Base-by-base conservation (phyloP, 1,139 yeast species). In the Arxiozyma slooffiae region DNA sequence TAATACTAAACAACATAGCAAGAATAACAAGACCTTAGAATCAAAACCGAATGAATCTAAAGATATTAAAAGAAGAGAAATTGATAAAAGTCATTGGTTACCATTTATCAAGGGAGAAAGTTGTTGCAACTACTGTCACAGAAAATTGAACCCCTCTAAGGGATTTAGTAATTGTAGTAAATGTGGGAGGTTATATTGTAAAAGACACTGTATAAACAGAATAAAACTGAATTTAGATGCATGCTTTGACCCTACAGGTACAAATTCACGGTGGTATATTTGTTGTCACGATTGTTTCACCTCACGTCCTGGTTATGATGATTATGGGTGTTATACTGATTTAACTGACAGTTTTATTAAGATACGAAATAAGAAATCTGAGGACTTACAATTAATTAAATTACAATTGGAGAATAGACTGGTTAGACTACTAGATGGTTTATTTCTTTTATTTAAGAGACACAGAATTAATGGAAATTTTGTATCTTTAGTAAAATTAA, bases 101-200 rank as follows among this genome's bases (percentile, higher is more conserved):
- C 52, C 46, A 40, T 50, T 26, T 20, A 24, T 37, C 1, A 46
- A 51, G 37, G 50, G 83, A 3, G 47, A 54, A 52, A 16, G 34
- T 4, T 58, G 68, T 1, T 60, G 69, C 24, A 50, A 53, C 1
- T 56, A 60, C 1, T 83, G 88, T 59, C 49, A 55, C 1, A 71
- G 66, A 44, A 58, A 55, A 5, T 63, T 82, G 26, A 75, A 69
- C 48, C 73, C 76, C 41, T 73, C 73, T 52, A 74, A 72, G 56
- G 85, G 84, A 0, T 62, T 71, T 1, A 78, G 77, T 4, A 82
- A 82, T 60, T 83, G 90, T 62, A 67, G 85, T 21, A 76, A 71
- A 56, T 89, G 97, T 69, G 96, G 96, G 0, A 67, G 72, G 30
- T 67, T 88, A 21, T 87, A 69, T 62, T 88, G 96, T 63, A 75